These are phyloP conservation scores for Ustilago curta DNA, from an alignment of 1,284 basidiomycete genomes.

Conservation along the genomic window DNA sequence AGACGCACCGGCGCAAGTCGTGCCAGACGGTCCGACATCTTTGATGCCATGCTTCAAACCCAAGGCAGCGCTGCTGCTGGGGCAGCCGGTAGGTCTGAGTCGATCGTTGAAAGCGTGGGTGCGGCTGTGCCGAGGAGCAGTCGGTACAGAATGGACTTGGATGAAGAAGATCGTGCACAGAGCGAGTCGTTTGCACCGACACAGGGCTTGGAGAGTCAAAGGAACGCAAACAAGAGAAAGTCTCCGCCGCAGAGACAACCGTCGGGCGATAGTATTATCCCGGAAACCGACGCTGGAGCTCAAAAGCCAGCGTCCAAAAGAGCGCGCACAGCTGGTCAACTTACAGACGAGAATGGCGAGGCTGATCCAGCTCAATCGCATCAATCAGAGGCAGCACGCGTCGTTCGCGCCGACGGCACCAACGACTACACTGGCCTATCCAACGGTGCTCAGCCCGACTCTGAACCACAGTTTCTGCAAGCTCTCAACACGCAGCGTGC, in stretches of 20 bases:
- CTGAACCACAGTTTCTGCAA: slow-evolving; percentile 55
- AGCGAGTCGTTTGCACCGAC: slow-evolving; percentile 15
- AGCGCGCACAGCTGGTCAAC: slow-evolving; percentile 10
- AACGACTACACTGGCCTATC: slow-evolving; percentile 14
- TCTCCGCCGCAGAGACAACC: slow-evolving; percentile 13
- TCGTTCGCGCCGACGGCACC: slow-evolving; percentile 20
- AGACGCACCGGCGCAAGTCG: slow-evolving; percentile 40
- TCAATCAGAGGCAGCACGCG: slow-evolving; percentile 8
- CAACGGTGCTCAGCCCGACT: slow-evolving; percentile 37
- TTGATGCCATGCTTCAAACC: slow-evolving; percentile 32
- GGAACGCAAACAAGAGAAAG: slow-evolving; percentile 23
- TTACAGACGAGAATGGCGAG: background rate
- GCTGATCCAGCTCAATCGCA: background rate
- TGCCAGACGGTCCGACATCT: slow-evolving; percentile 44
- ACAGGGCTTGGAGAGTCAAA: background rate
- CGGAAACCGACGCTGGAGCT: background rate
- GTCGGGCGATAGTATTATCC: background rate
- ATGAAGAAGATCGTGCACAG: slow-evolving; percentile 44
- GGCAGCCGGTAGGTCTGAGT: background rate
- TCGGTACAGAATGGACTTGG: slow-evolving; percentile 49
- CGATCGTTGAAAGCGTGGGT: background rate
- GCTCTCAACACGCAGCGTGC: slow-evolving; percentile 54
- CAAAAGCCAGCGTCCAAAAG: slow-evolving; percentile 15
- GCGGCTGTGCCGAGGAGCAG: slow-evolving; percentile 28
- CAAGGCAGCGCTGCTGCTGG: slow-evolving; percentile 3